Evolutionary conservation across 2,329 filamentous ascomycete genomes (phyloP).

Genomic region (Colletotrichum cuscutae): DNA sequence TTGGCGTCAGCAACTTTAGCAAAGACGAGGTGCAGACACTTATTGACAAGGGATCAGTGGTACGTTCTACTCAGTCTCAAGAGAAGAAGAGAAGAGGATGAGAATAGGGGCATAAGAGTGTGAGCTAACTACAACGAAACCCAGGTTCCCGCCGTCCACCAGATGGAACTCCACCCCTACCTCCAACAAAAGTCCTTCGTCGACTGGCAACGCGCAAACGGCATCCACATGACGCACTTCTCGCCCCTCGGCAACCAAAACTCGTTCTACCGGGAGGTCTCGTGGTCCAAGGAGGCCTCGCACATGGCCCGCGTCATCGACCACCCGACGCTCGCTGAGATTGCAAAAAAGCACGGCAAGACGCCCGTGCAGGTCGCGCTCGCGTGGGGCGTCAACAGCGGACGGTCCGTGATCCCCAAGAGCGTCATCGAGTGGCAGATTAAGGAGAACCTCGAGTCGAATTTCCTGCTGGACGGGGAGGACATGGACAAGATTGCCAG

Average conservation of each 20-base stretch:
- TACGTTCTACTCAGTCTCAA: background rate
- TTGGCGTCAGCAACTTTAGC: slow-evolving; percentile 52
- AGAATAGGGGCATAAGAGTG: background rate
- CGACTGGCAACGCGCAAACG: slow-evolving; percentile 38
- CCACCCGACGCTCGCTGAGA: slow-evolving; percentile 40
- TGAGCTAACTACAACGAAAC: background rate
- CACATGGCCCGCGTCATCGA: slow-evolving; percentile 43
- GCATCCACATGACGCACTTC: slow-evolving; percentile 46
- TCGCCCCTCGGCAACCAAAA: slow-evolving; percentile 46
- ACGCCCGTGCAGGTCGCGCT: slow-evolving; percentile 45
- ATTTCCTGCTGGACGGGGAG: background rate
- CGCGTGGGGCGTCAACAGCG: slow-evolving; percentile 45
- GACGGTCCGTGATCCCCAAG: slow-evolving; percentile 48
- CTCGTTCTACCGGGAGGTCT: slow-evolving; percentile 42
- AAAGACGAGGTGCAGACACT: background rate
- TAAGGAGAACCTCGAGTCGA: slow-evolving; percentile 5
- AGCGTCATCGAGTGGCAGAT: slow-evolving; percentile 47
- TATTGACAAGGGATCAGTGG: background rate
- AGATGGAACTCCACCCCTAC: slow-evolving; percentile 72
- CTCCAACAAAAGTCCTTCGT: slow-evolving; percentile 46
- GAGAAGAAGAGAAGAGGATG: background rate
- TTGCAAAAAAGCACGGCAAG: slow-evolving; percentile 43
- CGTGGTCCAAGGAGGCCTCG: slow-evolving; percentile 44
- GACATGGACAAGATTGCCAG: background rate
- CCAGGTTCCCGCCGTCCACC: slow-evolving; percentile 48